Evolutionary conservation across 108 stramenopile genomes (phyloP).

Genomic region (Pinguiococcus pyrenoidosus): DNA sequence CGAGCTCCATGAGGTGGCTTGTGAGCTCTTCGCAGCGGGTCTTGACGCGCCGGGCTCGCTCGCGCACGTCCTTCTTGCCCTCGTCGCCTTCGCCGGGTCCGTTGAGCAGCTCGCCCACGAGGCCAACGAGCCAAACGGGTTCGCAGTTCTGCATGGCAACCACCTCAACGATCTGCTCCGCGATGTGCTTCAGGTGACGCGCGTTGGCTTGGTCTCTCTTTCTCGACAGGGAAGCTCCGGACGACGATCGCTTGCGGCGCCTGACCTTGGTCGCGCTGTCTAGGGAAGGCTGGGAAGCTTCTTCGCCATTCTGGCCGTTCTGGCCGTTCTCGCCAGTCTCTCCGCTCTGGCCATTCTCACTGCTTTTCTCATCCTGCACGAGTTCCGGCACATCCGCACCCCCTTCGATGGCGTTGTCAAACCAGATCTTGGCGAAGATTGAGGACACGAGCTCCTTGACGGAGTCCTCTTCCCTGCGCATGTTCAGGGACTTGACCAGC

Average conservation of each 20-base stretch:
- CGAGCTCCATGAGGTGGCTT: slow-evolving; percentile 52
- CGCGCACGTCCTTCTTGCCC: slow-evolving; percentile 53
- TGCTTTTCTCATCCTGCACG: slow-evolving; percentile 4
- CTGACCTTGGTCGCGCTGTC: not conserved
- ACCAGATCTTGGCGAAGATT: slow-evolving; percentile 69
- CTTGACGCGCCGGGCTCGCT: slow-evolving; percentile 36
- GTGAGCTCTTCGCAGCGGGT: slow-evolving; percentile 52
- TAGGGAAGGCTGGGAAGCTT: not conserved
- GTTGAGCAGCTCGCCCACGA: slow-evolving; percentile 59
- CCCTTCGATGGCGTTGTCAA: too few species aligned
- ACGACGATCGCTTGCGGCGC: too few species aligned
- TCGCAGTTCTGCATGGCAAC: slow-evolving; percentile 44
- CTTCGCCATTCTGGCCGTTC: too few species aligned
- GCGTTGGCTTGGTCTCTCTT: not conserved
- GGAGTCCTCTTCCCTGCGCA: slow-evolving; percentile 81
- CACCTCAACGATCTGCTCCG: slow-evolving; percentile 76
- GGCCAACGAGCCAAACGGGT: slow-evolving; percentile 45
- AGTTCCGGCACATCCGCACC: too few species aligned
- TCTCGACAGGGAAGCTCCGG: not conserved
- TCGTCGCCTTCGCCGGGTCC: slow-evolving; percentile 59
- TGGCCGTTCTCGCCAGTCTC: too few species aligned
- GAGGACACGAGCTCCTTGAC: slow-evolving; percentile 76
- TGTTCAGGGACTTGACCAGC: slow-evolving; percentile 58
- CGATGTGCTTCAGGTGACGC: not conserved
- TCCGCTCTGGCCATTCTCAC: too few species aligned